These are phyloP conservation scores for Colletotrichum sp. DNA, from an alignment of 2,329 filamentous ascomycete genomes.

Conservation along the genomic window DNA sequence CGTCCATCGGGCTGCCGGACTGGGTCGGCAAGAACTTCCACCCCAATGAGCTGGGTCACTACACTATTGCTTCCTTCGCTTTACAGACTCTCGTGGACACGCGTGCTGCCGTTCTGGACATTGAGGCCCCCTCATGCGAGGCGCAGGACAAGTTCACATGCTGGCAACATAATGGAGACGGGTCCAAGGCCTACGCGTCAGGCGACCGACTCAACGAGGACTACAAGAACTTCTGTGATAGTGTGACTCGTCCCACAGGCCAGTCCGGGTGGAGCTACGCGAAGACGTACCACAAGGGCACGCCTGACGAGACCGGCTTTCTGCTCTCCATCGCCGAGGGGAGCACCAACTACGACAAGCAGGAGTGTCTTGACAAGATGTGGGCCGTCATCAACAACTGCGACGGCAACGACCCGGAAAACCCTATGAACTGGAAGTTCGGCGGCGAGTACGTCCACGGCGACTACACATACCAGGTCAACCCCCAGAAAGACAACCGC, in stretches of 20 bases:
- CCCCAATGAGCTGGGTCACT: constrained; percentile 32
- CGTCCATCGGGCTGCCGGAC: constrained; percentile 34
- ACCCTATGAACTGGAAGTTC: constrained; percentile 35
- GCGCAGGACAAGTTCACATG: constrained; percentile 28
- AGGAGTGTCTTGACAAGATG: constrained; percentile 26
- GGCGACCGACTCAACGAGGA: constrained; percentile 26
- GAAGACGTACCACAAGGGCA: neutral
- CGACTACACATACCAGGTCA: constrained; percentile 29
- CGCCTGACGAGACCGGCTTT: neutral
- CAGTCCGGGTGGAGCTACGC: constrained; percentile 11
- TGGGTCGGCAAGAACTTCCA: constrained; percentile 35
- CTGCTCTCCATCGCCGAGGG: constrained; percentile 17
- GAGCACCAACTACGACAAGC: constrained; percentile 17
- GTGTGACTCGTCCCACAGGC: constrained; percentile 17
- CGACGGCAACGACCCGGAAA: constrained; percentile 28
- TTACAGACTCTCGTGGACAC: neutral
- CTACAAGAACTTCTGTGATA: constrained; percentile 33
- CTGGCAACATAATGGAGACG: constrained; percentile 25
- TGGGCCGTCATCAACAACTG: constrained; percentile 31
- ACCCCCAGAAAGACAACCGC: constrained; percentile 20
- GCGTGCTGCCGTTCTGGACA: neutral
- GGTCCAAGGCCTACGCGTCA: constrained; percentile 26
- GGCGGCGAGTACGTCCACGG: constrained; percentile 28
- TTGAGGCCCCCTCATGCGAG: neutral
- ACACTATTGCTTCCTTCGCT: constrained; percentile 32